A percentile compares a stretch with the other conserved stretches of the same genome.
Evolutionary conservation across 129 eudicot genomes (phyloP).

Genomic region (Oenanthe sinensis): DNA sequence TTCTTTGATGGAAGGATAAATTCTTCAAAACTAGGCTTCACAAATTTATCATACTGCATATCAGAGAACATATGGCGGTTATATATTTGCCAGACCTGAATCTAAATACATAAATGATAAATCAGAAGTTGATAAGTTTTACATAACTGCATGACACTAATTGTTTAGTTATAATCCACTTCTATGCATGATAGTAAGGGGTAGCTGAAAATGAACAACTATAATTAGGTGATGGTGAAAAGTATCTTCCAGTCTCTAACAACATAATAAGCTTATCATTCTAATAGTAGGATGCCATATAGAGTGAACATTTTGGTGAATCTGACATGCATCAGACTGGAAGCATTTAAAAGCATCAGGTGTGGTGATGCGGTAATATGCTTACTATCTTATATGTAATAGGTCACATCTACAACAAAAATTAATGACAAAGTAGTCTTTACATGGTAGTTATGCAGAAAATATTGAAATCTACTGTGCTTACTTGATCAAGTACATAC

Average conservation of each 20-base stretch:
- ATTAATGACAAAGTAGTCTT: not conserved
- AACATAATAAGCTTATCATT: conserved; percentile 1
- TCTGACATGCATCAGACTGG: not conserved
- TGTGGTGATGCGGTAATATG: not conserved
- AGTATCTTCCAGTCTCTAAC: not conserved
- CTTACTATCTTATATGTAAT: not conserved
- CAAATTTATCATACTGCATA: conserved; percentile 77
- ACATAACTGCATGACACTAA: not conserved
- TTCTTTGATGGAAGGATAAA: conserved; percentile 83
- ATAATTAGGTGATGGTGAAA: not conserved
- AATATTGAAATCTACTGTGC: conserved; percentile 24
- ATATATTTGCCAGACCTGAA: not conserved
- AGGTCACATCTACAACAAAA: not conserved
- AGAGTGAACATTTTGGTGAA: not conserved
- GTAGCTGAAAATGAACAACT: too few relatives aligned
- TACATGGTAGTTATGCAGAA: not conserved
- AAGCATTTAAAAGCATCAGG: not conserved
- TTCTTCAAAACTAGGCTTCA: conserved; percentile 89
- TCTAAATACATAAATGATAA: not conserved
- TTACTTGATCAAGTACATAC: conserved; percentile 86
- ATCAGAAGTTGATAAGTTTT: not conserved
- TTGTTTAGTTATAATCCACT: not conserved
- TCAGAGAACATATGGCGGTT: not conserved
- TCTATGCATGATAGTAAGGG: too few relatives aligned
- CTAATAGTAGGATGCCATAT: not conserved